These are phyloP conservation scores for Logfia minima DNA, from an alignment of 129 eudicot species.

Conservation along the genomic window DNA sequence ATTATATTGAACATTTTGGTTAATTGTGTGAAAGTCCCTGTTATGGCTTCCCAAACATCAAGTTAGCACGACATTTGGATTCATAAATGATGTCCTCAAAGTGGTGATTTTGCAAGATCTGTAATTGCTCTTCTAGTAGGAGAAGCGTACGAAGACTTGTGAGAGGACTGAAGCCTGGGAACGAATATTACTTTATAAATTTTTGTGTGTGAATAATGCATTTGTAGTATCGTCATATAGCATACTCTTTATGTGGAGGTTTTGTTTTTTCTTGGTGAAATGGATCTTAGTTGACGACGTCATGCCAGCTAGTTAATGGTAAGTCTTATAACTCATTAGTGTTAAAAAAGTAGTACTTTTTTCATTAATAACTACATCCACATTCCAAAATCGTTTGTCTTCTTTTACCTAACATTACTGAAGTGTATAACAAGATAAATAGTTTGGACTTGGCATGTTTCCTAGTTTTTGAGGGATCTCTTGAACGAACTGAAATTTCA, in stretches of 20 bases:
- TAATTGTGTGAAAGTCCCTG: no score
- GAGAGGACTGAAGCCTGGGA: neutral
- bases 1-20: no score
- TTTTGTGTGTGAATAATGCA: neutral
- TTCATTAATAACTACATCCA: no score
- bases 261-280: neutral
- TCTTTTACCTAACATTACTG: neutral
- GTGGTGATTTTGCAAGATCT: no score
- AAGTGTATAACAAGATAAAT: neutral
- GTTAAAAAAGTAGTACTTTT: no score
- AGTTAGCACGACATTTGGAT: no score
- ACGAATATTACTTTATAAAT: neutral
- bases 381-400: no score
- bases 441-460: neutral
- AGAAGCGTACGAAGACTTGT: neutral
- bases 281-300: neutral
- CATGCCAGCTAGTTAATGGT: neutral
- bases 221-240: neutral
- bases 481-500: neutral
- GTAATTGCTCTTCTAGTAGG: no score
- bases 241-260: neutral
- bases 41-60: no score
- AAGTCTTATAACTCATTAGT: no score
- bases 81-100: no score
- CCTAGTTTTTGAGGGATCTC: neutral